Evolutionary conservation across 192 early-diverging fungal species (phyloP).

Genomic region (Backusella parvicylindrica): DNA sequence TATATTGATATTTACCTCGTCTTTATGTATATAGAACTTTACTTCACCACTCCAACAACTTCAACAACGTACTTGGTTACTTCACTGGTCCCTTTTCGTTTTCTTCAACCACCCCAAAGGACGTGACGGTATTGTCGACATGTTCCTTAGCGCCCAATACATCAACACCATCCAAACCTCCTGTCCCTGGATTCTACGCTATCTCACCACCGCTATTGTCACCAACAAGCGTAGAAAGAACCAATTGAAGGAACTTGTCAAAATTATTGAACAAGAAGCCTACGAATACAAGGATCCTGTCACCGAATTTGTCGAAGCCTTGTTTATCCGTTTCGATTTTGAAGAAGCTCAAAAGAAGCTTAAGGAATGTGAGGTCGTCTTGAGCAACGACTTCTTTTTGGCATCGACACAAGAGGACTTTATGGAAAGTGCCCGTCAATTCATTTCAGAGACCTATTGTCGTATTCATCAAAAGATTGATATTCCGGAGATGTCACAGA

Average conservation of each 20-base stretch:
- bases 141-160: slow-evolving; percentile 88
- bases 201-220: slow-evolving; percentile 87
- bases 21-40: slow-evolving; percentile 47
- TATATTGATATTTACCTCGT: not conserved
- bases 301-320: slow-evolving; percentile 89
- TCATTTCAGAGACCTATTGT: slow-evolving; percentile 97
- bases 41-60: slow-evolving; percentile 81
- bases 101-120: slow-evolving; percentile 99
- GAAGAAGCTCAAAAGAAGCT: slow-evolving; percentile 85
- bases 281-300: slow-evolving; percentile 88
- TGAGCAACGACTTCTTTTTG: slow-evolving; percentile 91
- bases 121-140: slow-evolving; percentile 90
- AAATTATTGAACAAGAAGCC: slow-evolving; percentile 82
- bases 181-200: slow-evolving; percentile 96
- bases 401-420: slow-evolving; percentile 87
- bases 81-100: slow-evolving; percentile 98
- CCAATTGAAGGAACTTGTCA: slow-evolving; percentile 86
- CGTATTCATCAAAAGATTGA: slow-evolving; percentile 96
- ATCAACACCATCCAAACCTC: slow-evolving; percentile 97
- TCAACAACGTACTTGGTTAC: slow-evolving; percentile 89
- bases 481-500: slow-evolving; percentile 78
- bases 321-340: slow-evolving; percentile 96
- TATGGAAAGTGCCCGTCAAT: slow-evolving; percentile 89
- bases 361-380: slow-evolving; percentile 82
- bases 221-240: slow-evolving; percentile 86